Evolutionary conservation across 108 stramenopile species (phyloP).

Genomic region (Pseudonitzschia multistriata): DNA sequence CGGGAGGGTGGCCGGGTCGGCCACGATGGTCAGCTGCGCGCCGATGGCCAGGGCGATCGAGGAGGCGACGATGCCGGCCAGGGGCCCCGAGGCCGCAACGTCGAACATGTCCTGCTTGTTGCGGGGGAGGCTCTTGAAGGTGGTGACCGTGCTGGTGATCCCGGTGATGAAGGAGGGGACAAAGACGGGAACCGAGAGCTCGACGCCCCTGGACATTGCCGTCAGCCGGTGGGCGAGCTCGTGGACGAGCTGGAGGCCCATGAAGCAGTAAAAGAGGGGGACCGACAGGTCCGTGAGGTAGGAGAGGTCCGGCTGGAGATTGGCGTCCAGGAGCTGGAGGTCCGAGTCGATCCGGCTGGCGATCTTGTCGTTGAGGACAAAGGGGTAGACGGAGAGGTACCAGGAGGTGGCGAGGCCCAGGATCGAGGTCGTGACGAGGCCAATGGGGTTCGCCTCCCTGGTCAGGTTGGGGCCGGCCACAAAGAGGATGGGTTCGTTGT

Average conservation of each 20-base stretch:
- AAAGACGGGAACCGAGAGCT: conserved; percentile 66
- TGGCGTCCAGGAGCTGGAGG: conserved; percentile 67
- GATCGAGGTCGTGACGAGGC: conserved; percentile 46
- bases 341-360: conserved; percentile 63
- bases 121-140: conserved; percentile 63
- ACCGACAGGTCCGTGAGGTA: conserved; percentile 75
- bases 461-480: conserved; percentile 63
- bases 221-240: conserved; percentile 61
- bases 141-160: conserved; percentile 66
- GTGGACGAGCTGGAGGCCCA: conserved; percentile 62
- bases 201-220: conserved; percentile 51
- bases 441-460: conserved; percentile 46
- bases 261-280: conserved; percentile 68
- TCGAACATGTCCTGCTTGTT: conserved; percentile 77
- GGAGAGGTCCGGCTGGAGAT: conserved; percentile 59
- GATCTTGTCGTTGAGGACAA: conserved; percentile 65
- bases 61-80: conserved; percentile 67
- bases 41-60: conserved; percentile 53
- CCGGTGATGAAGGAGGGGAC: conserved; percentile 82
- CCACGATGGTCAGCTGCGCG: conserved; percentile 47
- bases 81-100: conserved; percentile 71
- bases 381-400: conserved; percentile 82
- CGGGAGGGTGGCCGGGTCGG: conserved; percentile 63
- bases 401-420: conserved; percentile 69
- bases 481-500: conserved; percentile 58